Conservation (phyloP, 805 yeast genomes). For the Kodamaea fukazawae region DNA sequence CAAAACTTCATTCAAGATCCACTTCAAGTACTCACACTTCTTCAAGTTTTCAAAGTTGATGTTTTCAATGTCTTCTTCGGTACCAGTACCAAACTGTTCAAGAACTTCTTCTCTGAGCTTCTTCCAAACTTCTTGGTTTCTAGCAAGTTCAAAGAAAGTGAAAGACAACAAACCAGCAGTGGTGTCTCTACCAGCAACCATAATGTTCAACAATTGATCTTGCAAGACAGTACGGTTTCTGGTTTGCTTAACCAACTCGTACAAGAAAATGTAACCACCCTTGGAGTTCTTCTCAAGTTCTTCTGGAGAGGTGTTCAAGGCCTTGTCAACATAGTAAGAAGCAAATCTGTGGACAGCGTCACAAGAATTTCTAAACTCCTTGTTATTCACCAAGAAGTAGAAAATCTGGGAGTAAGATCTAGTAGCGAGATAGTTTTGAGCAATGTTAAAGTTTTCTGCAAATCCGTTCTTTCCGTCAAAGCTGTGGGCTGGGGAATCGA, state of each 20-base stretch:
- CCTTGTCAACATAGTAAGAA: slow-evolving; percentile 14
- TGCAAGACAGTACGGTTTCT: slow-evolving; percentile 23
- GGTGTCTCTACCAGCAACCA: slow-evolving; percentile 31
- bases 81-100: slow-evolving; percentile 20
- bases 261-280: slow-evolving; percentile 26
- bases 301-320: slow-evolving; percentile 14
- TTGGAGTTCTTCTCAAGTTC: slow-evolving; percentile 14
- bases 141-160: slow-evolving; percentile 22
- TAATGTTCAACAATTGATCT: slow-evolving; percentile 27
- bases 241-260: slow-evolving; percentile 27
- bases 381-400: slow-evolving; percentile 18
- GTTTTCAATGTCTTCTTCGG: slow-evolving; percentile 18
- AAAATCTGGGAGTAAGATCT: slow-evolving; percentile 31
- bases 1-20: slow-evolving; percentile 24
- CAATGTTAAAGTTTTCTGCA: slow-evolving; percentile 32
- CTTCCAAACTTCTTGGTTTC: slow-evolving; percentile 20
- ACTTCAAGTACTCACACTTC: slow-evolving; percentile 27
- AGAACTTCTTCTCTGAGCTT: slow-evolving; percentile 21
- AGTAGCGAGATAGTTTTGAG: slow-evolving; percentile 33
- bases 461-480: slow-evolving; percentile 27
- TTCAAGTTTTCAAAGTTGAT: slow-evolving; percentile 23
- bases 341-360: slow-evolving; percentile 32
- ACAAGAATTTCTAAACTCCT: slow-evolving; percentile 30
- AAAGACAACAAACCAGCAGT: slow-evolving; percentile 29
- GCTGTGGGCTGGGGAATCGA: slow-evolving; percentile 12